Evolutionary conservation across 192 early-diverging fungal species (phyloP), one percentile per base, ranked within the genome.

Genomic region (Coemansia sp.): DNA sequence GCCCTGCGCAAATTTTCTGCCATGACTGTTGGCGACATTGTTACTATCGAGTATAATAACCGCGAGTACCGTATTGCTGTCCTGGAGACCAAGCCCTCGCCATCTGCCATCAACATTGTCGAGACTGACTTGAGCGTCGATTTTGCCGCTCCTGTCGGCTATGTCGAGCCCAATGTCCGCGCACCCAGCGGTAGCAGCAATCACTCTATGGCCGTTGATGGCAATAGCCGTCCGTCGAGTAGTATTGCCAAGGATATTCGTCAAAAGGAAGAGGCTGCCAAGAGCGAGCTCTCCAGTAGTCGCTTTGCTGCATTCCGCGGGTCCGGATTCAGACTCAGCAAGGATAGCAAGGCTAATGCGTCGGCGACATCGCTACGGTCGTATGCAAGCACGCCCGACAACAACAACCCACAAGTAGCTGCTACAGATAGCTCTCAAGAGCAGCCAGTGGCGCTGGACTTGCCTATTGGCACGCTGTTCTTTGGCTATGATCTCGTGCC

Each of bases 61-160:
- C 90, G 88, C 66, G 79, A 91, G 41, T 98, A 94, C 78, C 92
- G 94, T 49, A 93, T 99, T 63, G 72, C 90, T 7, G 95, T 99
- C 4, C 86, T 98, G 66, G 96, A 99, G 75, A 91, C 90, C 20
- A 92, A 92, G 72, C 95, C 98, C 7, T 74, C 78, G 3, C 88
- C 88, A 6, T 83, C 86, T 8, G 98, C 93, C 18, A 94, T 98
- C 62, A 95, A 92, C 38, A 94, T 99, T 67, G 88, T 98, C 29
- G 98, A 99, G 76, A 98, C 97, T 0, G 98, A 99, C 87, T 75
- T 99, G 44, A 95, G 97, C 69, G 95, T 96, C 1, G 98, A 99
- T 66, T 98, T 99, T 86, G 98, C 94, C 0, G 87, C 98, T 15
- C 98, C 98, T 8, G 78, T 97, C 3, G 98, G 98, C 4, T 99